Evolutionary conservation across 2,329 filamentous ascomycete genomes (phyloP), one percentile per base, ranked within the genome.

Genomic region (Colletotrichum falcatum): DNA sequence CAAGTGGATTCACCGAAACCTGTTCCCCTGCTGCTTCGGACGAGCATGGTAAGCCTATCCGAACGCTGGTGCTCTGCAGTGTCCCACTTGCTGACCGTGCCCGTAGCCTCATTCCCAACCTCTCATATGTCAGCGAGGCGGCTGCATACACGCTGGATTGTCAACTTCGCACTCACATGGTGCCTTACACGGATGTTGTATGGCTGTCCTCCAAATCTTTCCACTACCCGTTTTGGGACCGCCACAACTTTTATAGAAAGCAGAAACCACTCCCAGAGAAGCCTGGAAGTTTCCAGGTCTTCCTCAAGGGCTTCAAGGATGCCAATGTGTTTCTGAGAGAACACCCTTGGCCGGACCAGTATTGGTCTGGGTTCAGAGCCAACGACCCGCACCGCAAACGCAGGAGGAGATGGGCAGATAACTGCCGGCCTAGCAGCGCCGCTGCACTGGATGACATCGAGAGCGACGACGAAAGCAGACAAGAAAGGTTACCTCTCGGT

Each of bases 11-110:
- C 96, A 99, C 81, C 88, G 96, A 73, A 99, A 99, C 79, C 80
- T 99, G 74, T 98, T 99, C 76, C 96, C 96, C 11, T 99, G 97
- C 83, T 98, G 94, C 81, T 99, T 99, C 77, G 96, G 96, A 23
- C 88, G 96, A 77, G 95, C 95, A 55, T 98, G 94, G 88, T 90
- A 80, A 63, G 37, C 86, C 18, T 79, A 42, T 6, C 65, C 65
- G n/a, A 35, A n/a, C 74, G 18, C 5, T 42, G 18, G 4, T 20
- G 33, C 48, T 26, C 37, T 5, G 11, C 33, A 35, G 7, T 16
- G 28, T 30, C 12, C 42, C 23, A 44, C 56, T 28, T 6, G 33
- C 60, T 73, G 54, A 73, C 49, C 8, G 30, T 6, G 73, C 42
- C 74, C 67, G 39, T 72, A 90, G 90, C 77, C 89, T 99, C 64